phyloP scores from a whole-genome alignment of 2,329 filamentous ascomycete species.

The Fusarium pseudonygamai region DNA sequence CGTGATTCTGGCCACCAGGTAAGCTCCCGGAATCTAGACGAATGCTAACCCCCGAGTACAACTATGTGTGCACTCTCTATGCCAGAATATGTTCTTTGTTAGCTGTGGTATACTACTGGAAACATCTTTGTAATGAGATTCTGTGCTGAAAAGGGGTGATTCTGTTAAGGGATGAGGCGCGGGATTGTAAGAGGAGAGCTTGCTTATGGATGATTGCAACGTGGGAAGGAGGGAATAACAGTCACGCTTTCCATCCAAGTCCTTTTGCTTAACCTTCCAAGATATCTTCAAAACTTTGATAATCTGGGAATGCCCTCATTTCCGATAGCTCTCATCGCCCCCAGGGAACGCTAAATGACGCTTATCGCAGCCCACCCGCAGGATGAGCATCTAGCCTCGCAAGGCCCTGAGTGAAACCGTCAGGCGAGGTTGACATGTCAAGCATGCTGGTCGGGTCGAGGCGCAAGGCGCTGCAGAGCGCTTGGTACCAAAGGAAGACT shows the following conservation, averaged over 20 bases:
- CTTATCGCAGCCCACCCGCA: not conserved
- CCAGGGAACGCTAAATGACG: not conserved
- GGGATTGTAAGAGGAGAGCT: not conserved
- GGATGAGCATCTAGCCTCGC: not conserved
- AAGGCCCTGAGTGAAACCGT: not conserved
- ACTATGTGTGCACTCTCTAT: not conserved
- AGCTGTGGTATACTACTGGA: not conserved
- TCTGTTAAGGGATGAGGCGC: not conserved
- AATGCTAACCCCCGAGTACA: not conserved
- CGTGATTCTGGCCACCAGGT: not conserved
- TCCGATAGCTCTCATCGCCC: not conserved
- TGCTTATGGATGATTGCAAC: not conserved
- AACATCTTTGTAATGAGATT: not conserved
- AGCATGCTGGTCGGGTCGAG: conserved; percentile 16
- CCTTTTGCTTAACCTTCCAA: not conserved
- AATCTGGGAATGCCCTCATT: conserved; percentile 8
- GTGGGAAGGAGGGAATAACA: not conserved
- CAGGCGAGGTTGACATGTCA: conserved; percentile 20
- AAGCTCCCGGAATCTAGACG: not conserved
- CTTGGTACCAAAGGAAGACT: not conserved
- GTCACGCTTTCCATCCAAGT: not conserved
- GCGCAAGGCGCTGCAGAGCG: not conserved
- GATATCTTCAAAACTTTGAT: not conserved
- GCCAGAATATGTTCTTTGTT: not conserved
- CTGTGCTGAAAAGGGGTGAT: not conserved